Evolutionary conservation across 2,329 filamentous ascomycete genomes (phyloP).

Genomic region (Neofusicoccum laricinum): DNA sequence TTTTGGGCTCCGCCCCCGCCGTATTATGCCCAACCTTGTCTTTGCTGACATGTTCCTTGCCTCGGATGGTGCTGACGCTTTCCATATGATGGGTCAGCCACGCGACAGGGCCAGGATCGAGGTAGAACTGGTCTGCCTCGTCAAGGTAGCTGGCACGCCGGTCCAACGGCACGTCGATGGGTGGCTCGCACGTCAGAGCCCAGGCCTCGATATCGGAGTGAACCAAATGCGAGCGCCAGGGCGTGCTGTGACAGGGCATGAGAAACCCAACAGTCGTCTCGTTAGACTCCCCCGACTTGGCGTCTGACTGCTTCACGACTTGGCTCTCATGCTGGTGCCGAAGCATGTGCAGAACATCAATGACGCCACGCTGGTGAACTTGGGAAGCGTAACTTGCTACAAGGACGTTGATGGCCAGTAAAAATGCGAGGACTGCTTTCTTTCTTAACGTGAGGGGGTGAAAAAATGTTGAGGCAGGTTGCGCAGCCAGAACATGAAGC

Average conservation of each 20-base stretch:
- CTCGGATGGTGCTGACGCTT: slow-evolving; percentile 24
- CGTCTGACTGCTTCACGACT: background rate
- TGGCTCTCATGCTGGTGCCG: slow-evolving; percentile 61
- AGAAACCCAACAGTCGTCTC: slow-evolving; percentile 64
- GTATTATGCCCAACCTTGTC: slow-evolving; percentile 22
- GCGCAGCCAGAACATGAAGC: slow-evolving; percentile 76
- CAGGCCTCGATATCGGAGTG: slow-evolving; percentile 73
- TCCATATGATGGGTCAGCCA: slow-evolving; percentile 46
- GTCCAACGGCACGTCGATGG: slow-evolving; percentile 62
- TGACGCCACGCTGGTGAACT: slow-evolving; percentile 76
- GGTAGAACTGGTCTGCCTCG: slow-evolving; percentile 90
- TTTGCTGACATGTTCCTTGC: slow-evolving; percentile 17
- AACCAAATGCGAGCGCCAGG: slow-evolving; percentile 86
- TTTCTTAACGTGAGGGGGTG: slow-evolving; percentile 38
- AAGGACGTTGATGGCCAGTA: slow-evolving; percentile 56
- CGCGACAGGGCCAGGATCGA: slow-evolving; percentile 46
- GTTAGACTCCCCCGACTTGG: slow-evolving; percentile 19
- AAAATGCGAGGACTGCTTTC: slow-evolving; percentile 43
- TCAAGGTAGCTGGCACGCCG: slow-evolving; percentile 72
- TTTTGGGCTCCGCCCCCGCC: background rate
- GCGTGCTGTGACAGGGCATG: slow-evolving; percentile 93
- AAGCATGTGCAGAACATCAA: slow-evolving; percentile 72
- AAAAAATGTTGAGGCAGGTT: slow-evolving; percentile 23
- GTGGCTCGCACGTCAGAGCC: slow-evolving; percentile 88
- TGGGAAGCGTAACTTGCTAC: slow-evolving; percentile 72